Evolutionary conservation across 2,329 filamentous ascomycete species (phyloP), one percentile per base, ranked within the genome.

Genomic region (Penicillium digitatum): DNA sequence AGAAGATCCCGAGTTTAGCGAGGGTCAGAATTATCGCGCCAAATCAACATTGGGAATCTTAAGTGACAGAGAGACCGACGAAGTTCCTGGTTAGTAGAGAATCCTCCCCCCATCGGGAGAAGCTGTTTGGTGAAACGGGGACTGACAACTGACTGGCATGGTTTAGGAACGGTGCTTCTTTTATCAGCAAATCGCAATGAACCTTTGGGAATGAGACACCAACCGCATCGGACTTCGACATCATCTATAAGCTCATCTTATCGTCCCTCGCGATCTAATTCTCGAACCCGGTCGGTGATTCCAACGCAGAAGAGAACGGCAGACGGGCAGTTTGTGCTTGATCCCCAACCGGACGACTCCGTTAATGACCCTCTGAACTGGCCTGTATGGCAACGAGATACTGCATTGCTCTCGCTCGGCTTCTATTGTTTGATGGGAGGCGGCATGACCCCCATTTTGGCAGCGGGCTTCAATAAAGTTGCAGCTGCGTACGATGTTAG

Each of bases 371-470:
- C 93, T 1, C 76, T 97, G 54, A 97, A 97, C 70, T 97, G 93
- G 93, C 86, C 89, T 0, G 76, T 81, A 7, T 90, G 89, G 86
- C 83, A 90, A 38, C 81, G 93, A 71, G 90, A 97, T 71, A 72
- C 81, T 24, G 90, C 93, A 0, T 75, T 97, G 58, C 65, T 95
- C 0, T 93, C 88, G 0, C 78, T 97, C 4, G 93, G 93, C 1
- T 87, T 96, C 66, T 96, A 95, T 73, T 96, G 91, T 72, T 88
- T 96, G 85, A 75, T 96, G 18, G 93, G 93, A 52, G 93, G 93
- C 38, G 93, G 93, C 40, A 95, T 95, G 78, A 96, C 92, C 0
- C 89, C 94, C 0, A 79, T 96, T 29, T 80, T 97, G 18, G 92
- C 93, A 0, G 93, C 94, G 10, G 93, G 91, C 12, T 97, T 96